Base-by-base conservation (phyloP, 805 yeast genomes). In the Wickerhamomyces queroliae region DNA sequence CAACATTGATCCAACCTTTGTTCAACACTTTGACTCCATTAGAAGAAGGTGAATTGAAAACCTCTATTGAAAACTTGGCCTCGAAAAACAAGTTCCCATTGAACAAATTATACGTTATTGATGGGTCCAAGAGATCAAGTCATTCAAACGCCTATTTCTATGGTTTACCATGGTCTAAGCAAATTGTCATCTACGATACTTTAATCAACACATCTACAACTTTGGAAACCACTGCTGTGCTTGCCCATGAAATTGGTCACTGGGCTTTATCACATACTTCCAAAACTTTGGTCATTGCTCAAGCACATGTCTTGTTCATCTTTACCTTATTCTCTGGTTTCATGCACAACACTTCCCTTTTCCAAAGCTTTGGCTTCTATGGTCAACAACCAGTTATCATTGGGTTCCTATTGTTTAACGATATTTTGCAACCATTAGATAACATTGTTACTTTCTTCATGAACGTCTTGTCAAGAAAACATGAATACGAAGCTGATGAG, bases 171-270 rank as follows among this genome's bases (percentile, higher is more conserved):
- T 91, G 97, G 91, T 81, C 88, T 42, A 93, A 93, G 65, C 91
- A 90, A 63, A 93, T 93, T 65, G 98, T 93, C 37, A 74, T 93
- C 33, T 93, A 72, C 58, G 99, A 93, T 54, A 93, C 97, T 9
- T 74, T 93, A 65, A 82, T 93, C 47, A 78, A 85, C 45, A 83
- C 86, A 43, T 80, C 89, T 25, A 65, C 89, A 23, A 74, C 77
- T 22, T 75, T 73, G 32, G 95, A 93, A 63, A 86, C 89, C 30
- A 87, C 89, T 38, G 97, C 98, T 38, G 96, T 93, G 1, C 71
- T 91, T 48, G 98, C 95, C n/a, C 99, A 93, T 58, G 99, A 93
- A 67, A 83, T 93, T 50, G 99, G 99, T 37, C 99, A 93, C 62
- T 93, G 99, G 99, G 81, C 83, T 53, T 72, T 84, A 59, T 80